Evolutionary conservation across 2,329 filamentous ascomycete species (phyloP), one percentile per base, ranked within the genome.

Genomic region (Xylaria sp.): DNA sequence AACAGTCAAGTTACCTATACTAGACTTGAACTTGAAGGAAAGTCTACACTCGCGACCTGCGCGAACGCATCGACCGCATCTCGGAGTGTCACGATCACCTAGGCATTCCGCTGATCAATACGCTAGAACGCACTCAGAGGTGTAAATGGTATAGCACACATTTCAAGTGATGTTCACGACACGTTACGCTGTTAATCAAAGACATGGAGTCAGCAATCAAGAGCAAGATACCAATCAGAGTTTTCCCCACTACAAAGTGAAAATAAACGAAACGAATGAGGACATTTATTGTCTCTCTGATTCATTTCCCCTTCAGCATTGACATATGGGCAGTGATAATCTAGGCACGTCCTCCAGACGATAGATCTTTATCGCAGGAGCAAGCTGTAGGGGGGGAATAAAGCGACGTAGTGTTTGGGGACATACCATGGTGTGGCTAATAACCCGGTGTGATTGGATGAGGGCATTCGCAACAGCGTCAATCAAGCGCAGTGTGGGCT

Each of bases 81-180:
- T 73, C 22, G 77, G 77, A 42, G 73, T 74, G 25, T 71, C 69
- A 49, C 81, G 79, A 63, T 83, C 82, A 72, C 81, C 81, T 83
- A 50, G 79, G 65, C 62, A 42, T 61, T 45, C 54, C 50, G 72
- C 67, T 61, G 38, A 74, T 73, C 44, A 71, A 69, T 61, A 49
- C 3, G 15, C 38, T 51, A 20, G 29, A 31, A 15, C 47, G 58
- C 29, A 42, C 49, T 45, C 29, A 62, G 54, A 42, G 22, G 39
- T 44, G 9, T 31, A 31, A 22, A 25, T 53, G 27, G 20, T 33
- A 55, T 50, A 45, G 72, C 80, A 74, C 58, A 81, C 82, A 84
- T 77, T 81, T 83, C 17, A 84, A 73, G 71, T 84, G 82, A 70
- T 83, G 80, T 65, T 82, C 79, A 68, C 82, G 81, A 73, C 82